These are phyloP conservation scores for Xylona heveae DNA, from an alignment of 495 filamentous ascomycete species.

Conservation along the genomic window DNA sequence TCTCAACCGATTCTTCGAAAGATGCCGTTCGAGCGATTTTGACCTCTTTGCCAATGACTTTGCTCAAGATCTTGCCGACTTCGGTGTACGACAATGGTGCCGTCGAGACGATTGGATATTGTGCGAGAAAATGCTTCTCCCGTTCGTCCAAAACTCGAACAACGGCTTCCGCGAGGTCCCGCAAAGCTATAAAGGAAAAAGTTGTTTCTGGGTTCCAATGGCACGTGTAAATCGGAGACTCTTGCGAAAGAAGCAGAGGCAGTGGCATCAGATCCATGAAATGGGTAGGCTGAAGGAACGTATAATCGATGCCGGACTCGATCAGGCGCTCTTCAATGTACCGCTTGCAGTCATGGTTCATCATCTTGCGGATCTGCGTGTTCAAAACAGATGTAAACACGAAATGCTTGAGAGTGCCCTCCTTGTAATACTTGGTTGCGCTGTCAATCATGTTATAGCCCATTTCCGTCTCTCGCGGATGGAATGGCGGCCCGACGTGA, in stretches of 20 bases:
- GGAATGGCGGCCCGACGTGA: constrained; percentile 10
- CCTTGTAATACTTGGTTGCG: constrained; percentile 7
- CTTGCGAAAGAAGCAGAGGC: constrained; percentile 6
- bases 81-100: constrained; percentile 1
- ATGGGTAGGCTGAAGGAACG: constrained; percentile 16
- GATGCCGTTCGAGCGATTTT: not conserved
- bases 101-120: constrained; percentile 15
- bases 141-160: constrained; percentile 11
- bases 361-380: constrained; percentile 14
- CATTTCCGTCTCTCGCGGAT: constrained; percentile 13
- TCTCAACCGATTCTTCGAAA: constrained; percentile 3
- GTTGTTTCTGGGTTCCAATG: constrained; percentile 8
- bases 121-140: constrained; percentile 13
- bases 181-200: constrained; percentile 10
- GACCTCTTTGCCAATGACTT: constrained; percentile 8
- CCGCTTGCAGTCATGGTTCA: constrained; percentile 17
- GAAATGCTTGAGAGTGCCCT: constrained; percentile 11
- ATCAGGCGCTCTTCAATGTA: constrained; percentile 16
- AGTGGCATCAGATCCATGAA: constrained; percentile 16
- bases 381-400: constrained; percentile 12
- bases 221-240: constrained; percentile 7
- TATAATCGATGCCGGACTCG: constrained; percentile 12
- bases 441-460: constrained; percentile 16
- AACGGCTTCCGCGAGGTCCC: constrained; percentile 11
- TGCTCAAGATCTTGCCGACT: constrained; percentile 5